These are phyloP conservation scores for Gossypium mustelinum DNA, from an alignment of 345 rosid species.

Conservation along the genomic window DNA sequence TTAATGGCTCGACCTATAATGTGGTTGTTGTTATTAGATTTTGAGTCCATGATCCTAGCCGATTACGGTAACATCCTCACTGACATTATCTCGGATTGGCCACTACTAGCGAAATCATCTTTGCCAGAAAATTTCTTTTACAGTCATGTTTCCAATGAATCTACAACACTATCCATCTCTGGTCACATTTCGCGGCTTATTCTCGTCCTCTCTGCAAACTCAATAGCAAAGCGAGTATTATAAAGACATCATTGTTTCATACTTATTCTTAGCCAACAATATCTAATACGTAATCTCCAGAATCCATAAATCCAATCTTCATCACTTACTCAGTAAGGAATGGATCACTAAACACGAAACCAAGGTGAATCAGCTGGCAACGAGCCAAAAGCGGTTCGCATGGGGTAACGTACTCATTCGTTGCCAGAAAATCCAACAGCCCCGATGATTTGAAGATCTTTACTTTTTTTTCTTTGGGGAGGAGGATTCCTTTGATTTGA, in stretches of 20 bases:
- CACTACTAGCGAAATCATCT: too few relatives aligned
- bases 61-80: too few relatives aligned
- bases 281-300: conserved; percentile 47
- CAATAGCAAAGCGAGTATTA: conserved; percentile 51
- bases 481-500: not conserved
- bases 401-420: conserved; percentile 41
- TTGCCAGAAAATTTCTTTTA: too few relatives aligned
- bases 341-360: conserved; percentile 49
- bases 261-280: conserved; percentile 71
- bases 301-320: conserved; percentile 48
- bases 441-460: conserved; percentile 5
- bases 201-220: conserved; percentile 60
- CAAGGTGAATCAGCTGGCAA: conserved; percentile 42
- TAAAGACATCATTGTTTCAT: conserved; percentile 36
- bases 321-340: conserved; percentile 47
- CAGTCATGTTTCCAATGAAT: not conserved
- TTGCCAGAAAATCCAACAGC: conserved; percentile 43
- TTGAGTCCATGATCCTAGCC: too few relatives aligned
- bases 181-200: conserved; percentile 50
- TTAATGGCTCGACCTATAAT: too few relatives aligned
- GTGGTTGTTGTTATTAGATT: too few relatives aligned
- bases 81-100: conserved; percentile 34
- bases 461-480: too few relatives aligned
- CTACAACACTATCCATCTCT: conserved; percentile 32
- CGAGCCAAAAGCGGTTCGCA: conserved; percentile 48